These are phyloP conservation scores for Colletotrichum sp. DNA, from an alignment of 2,329 filamentous ascomycete species.

Conservation along the genomic window DNA sequence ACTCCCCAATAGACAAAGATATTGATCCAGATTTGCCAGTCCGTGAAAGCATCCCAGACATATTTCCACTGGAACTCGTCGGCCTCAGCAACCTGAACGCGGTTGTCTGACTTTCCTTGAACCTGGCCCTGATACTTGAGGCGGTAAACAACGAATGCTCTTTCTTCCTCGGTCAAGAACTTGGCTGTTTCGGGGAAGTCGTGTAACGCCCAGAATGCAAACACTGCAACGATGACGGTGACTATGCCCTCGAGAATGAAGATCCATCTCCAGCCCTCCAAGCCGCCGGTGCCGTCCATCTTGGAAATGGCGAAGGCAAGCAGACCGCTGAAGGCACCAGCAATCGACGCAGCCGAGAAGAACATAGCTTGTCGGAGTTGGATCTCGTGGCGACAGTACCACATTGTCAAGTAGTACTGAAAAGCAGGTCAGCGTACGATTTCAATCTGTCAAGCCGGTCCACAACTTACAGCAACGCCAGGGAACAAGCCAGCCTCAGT, in stretches of 20 bases:
- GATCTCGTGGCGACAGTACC: constrained; percentile 63
- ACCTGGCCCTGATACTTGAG: constrained; percentile 67
- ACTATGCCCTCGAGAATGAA: constrained; percentile 74
- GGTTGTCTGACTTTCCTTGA: constrained; percentile 8
- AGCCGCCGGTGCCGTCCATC: constrained; percentile 69
- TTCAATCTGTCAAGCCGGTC: neutral
- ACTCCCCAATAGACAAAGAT: constrained; percentile 70
- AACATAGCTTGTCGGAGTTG: constrained; percentile 71
- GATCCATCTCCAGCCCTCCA: constrained; percentile 69
- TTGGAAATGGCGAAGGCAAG: constrained; percentile 73
- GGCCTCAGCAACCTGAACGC: constrained; percentile 59
- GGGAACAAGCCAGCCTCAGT: constrained; percentile 72
- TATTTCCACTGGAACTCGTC: constrained; percentile 81
- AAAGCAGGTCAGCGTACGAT: no score
- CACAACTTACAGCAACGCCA: constrained; percentile 55
- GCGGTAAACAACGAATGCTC: constrained; percentile 72
- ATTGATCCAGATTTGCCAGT: constrained; percentile 78
- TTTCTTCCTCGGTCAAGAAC: constrained; percentile 76
- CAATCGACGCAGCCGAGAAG: constrained; percentile 82
- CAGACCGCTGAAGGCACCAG: constrained; percentile 78
- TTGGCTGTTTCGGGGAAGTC: constrained; percentile 82
- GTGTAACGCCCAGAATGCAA: constrained; percentile 74
- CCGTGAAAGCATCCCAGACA: constrained; percentile 73
- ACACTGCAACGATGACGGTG: constrained; percentile 70
- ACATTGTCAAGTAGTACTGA: constrained; percentile 61